Base-by-base conservation (phyloP, 345 rosid species). In the Brassica carinata region DNA sequence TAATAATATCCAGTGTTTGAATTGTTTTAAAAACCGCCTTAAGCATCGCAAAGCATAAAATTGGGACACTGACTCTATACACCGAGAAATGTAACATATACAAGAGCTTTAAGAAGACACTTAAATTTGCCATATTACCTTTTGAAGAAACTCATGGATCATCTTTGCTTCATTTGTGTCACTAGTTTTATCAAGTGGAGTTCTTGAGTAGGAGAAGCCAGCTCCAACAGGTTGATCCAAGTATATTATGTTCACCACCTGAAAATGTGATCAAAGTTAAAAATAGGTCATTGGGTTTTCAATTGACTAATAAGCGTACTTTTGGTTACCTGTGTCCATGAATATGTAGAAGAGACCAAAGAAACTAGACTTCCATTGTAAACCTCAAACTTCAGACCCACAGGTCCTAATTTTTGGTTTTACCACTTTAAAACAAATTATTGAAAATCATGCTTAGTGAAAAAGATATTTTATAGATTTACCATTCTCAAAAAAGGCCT, bases 261-360 rank as follows among this genome's bases (percentile, higher is more conserved):
- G 5, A 23, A 59, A 8, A 59, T 23, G n/a, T 9, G 30, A 59
- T 8, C 30, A 19, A 59, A 3, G 1, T 23, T 8, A 19, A 19
- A 59, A 59, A 59, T 58, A 59, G 13, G 3, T 19, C 64, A 19
- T 59, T 58, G 64, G n/a, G 64, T 23, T 57, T 59, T 8, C 23
- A 2, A 59, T 59, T 0, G 14, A 19, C n/a, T 19, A 23, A 9
- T 59, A 26, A 23, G 23, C n/a, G 3, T 58, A 86, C 40, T 85
- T 69, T 55, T 1, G 1, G 8, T 0, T 77, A 83, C 96, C 89
- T 88, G 85, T 78, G 94, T 87, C 97, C 94, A 92, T 72, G 97
- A 85, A 78, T 85, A 66, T 34, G 90, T 88, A 81, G 87, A 88
- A 36, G 77, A 72, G 7, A 84, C 69, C 75, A 90, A 76, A 13